Evolutionary conservation across 23 red algal genomes (phyloP).

Genomic region (Agarophyton chilense): DNA sequence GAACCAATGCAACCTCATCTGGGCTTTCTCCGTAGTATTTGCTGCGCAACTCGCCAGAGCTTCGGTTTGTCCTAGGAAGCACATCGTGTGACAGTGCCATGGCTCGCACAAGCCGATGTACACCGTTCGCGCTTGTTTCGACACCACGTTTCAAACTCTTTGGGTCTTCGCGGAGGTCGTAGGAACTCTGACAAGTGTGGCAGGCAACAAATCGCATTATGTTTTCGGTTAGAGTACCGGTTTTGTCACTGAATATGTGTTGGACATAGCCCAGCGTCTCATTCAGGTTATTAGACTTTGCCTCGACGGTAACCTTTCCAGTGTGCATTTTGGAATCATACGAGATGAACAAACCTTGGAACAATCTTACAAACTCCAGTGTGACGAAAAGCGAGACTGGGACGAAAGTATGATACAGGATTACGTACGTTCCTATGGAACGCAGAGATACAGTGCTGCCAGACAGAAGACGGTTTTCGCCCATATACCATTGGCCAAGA

Average conservation of each 20-base stretch:
- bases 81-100: constrained; percentile 95
- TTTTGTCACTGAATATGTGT: constrained; percentile 88
- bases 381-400: constrained; percentile 91
- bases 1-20: constrained; percentile 91
- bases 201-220: constrained; percentile 82
- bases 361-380: constrained; percentile 83
- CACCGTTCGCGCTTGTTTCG: constrained; percentile 1
- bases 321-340: constrained; percentile 73
- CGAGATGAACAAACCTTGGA: constrained; percentile 80
- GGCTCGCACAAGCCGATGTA: constrained; percentile 62
- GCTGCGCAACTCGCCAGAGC: constrained; percentile 6
- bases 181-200: constrained; percentile 47
- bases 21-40: constrained; percentile 81
- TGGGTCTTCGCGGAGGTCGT: constrained; percentile 47
- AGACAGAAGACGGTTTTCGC: constrained; percentile 50
- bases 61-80: constrained; percentile 34
- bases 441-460: constrained; percentile 21
- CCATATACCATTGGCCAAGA: constrained; percentile 82
- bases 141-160: constrained; percentile 25
- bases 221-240: constrained; percentile 89
- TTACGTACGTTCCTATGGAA: constrained; percentile 85
- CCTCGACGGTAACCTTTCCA: constrained; percentile 22
- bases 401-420: constrained; percentile 84
- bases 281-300: constrained; percentile 76
- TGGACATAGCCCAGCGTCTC: constrained; percentile 77